These are phyloP conservation scores for Fragaria nilgerrensis DNA, from an alignment of 306 rosid genomes.

Conservation along the genomic window DNA sequence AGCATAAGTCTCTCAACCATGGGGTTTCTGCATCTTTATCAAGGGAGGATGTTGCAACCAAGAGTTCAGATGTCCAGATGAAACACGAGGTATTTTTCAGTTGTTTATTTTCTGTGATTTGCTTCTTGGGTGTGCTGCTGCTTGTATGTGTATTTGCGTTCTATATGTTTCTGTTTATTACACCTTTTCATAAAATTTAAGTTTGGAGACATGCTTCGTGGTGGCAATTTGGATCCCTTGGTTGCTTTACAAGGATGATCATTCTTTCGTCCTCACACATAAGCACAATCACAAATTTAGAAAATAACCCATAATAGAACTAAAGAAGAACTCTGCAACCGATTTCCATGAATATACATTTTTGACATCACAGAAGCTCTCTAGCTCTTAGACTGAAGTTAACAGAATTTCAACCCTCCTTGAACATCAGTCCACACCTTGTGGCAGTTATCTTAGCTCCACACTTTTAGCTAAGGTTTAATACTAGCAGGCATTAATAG, in stretches of 20 bases:
- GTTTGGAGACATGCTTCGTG: not conserved
- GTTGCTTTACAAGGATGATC: not conserved
- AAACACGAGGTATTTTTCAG: conserved; percentile 65
- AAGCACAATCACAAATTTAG: not conserved
- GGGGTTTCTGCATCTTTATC: conserved; percentile 48
- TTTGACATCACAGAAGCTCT: not conserved
- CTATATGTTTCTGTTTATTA: not conserved
- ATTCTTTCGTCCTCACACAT: not conserved
- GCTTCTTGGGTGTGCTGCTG: not conserved
- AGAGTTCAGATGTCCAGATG: conserved; percentile 45
- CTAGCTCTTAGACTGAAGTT: not conserved
- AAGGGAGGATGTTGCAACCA: conserved; percentile 50
- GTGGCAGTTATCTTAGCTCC: not conserved
- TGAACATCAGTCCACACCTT: not conserved
- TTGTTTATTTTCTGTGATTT: not conserved
- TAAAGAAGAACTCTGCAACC: not conserved
- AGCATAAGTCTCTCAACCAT: conserved; percentile 54
- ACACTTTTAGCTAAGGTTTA: not conserved
- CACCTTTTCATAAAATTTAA: not conserved
- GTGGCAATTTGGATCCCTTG: not conserved
- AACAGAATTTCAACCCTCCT: not conserved
- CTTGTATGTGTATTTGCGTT: not conserved
- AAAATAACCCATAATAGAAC: not conserved
- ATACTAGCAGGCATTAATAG: not conserved
- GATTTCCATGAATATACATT: not conserved